These are phyloP conservation scores for Clarireedia hainanense DNA, from an alignment of 2,329 filamentous ascomycete genomes.

Conservation along the genomic window DNA sequence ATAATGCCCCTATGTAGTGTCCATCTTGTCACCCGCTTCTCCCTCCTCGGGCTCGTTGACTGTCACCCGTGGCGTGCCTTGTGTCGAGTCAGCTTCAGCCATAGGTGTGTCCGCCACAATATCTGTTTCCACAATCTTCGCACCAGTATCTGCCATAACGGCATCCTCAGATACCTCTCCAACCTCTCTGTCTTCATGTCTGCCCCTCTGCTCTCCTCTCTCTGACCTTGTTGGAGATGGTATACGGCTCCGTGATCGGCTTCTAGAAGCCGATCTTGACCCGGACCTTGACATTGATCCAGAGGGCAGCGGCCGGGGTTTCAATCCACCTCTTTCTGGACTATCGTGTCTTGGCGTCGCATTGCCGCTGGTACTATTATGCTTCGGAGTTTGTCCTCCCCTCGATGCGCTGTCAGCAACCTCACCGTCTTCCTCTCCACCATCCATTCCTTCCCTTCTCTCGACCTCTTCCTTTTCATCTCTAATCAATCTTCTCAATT, in stretches of 20 bases:
- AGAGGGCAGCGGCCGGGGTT: conserved; percentile 23
- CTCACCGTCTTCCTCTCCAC: conserved; percentile 47
- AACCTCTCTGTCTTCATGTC: conserved; percentile 1
- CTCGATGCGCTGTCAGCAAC: conserved; percentile 48
- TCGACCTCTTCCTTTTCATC: conserved; percentile 96
- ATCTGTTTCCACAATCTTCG: conserved; percentile 32
- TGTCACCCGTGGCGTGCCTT: conserved; percentile 39
- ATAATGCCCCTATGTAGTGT: conserved; percentile 39
- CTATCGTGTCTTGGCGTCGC: conserved; percentile 44
- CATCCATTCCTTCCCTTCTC: conserved; percentile 71
- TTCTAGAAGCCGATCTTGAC: conserved; percentile 27
- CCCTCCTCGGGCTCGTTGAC: conserved; percentile 38
- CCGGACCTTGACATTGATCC: conserved; percentile 31
- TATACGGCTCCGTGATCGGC: conserved; percentile 34
- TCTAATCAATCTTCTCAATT: conserved; percentile 74
- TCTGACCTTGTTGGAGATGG: conserved; percentile 30
- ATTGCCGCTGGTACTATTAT: conserved; percentile 38
- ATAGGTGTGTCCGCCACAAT: conserved; percentile 24
- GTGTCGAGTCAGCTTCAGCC: conserved; percentile 17
- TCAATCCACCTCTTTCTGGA: conserved; percentile 34
- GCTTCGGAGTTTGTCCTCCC: conserved; percentile 42
- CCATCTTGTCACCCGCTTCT: conserved; percentile 52
- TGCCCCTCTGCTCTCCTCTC: conserved; percentile 5
- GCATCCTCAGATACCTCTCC: conserved; percentile 44
- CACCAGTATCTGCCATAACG: conserved; percentile 48